Evolutionary conservation across 169 alveolate genomes (phyloP).

Genomic region (Plasmodium reichenowi): DNA sequence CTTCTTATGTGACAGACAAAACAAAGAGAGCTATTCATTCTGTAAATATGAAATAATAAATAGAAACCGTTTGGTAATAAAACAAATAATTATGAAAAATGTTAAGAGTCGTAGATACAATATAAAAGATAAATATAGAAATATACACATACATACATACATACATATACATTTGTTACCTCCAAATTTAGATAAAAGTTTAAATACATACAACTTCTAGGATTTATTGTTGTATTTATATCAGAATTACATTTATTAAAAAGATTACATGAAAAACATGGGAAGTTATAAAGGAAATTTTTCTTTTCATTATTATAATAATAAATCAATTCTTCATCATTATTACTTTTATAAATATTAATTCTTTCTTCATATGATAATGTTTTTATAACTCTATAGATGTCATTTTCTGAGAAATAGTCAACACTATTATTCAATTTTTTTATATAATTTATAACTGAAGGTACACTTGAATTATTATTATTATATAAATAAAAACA

Average conservation of each 20-base stretch:
- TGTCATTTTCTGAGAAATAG: constrained; percentile 65
- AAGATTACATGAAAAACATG: constrained; percentile 74
- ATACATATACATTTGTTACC: constrained; percentile 10
- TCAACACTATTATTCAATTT: constrained; percentile 59
- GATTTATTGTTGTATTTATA: constrained; percentile 59
- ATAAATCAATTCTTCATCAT: constrained; percentile 58
- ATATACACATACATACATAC: not conserved
- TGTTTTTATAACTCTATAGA: constrained; percentile 71
- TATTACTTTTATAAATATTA: constrained; percentile 48
- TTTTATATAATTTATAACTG: constrained; percentile 76
- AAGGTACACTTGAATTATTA: constrained; percentile 76
- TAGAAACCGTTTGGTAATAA: too few species aligned
- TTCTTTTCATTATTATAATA: constrained; percentile 73
- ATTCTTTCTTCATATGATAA: constrained; percentile 52
- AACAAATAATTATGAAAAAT: too few species aligned
- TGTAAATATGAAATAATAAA: too few species aligned
- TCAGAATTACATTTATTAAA: constrained; percentile 75
- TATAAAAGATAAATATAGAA: too few species aligned
- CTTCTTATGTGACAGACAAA: too few species aligned
- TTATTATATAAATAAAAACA: constrained; percentile 73
- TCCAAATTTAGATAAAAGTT: constrained; percentile 66
- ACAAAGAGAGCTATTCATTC: too few species aligned
- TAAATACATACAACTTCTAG: constrained; percentile 62
- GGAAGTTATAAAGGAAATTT: constrained; percentile 34
- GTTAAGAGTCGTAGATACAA: too few species aligned